Percentiles rank a stretch among this genome's conserved stretches.
Evolutionary conservation across 2,329 filamentous ascomycete genomes (phyloP).

Genomic region (Colletotrichum aenigma): DNA sequence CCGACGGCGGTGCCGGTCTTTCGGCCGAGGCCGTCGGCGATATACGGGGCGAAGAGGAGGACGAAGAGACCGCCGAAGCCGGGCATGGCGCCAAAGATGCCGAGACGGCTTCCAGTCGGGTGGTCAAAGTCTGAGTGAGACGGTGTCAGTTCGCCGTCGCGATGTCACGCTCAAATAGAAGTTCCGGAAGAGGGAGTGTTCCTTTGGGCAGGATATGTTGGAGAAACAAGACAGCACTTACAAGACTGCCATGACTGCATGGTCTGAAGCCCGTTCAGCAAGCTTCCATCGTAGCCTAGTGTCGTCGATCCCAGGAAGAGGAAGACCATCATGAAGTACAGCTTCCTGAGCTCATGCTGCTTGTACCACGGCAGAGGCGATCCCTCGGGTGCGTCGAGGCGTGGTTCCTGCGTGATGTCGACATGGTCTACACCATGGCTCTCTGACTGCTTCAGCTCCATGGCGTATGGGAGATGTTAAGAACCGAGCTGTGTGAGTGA

Average conservation of each 20-base stretch:
- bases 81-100: conserved; percentile 52
- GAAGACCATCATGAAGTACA: conserved; percentile 34
- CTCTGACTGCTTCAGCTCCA: conserved; percentile 8
- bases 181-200: too few species aligned
- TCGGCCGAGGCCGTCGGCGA: conserved; percentile 49
- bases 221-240: conserved; percentile 20
- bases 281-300: conserved; percentile 45
- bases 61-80: conserved; percentile 50
- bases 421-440: not conserved
- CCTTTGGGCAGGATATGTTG: not conserved
- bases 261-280: conserved; percentile 52
- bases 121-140: conserved; percentile 33
- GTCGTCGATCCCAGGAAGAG: conserved; percentile 36
- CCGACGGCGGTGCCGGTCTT: conserved; percentile 51
- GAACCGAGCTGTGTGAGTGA: not conserved
- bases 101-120: conserved; percentile 35
- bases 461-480: not conserved
- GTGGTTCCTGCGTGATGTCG: not conserved
- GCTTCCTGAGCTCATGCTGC: conserved; percentile 32
- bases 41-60: conserved; percentile 49
- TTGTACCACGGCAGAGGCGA: conserved; percentile 29
- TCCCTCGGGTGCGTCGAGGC: not conserved
- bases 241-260: conserved; percentile 46
- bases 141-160: not conserved
- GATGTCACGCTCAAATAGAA: too few species aligned